Conservation (phyloP, 208 protist species). For the Acanthamoeba divionensis region DNA sequence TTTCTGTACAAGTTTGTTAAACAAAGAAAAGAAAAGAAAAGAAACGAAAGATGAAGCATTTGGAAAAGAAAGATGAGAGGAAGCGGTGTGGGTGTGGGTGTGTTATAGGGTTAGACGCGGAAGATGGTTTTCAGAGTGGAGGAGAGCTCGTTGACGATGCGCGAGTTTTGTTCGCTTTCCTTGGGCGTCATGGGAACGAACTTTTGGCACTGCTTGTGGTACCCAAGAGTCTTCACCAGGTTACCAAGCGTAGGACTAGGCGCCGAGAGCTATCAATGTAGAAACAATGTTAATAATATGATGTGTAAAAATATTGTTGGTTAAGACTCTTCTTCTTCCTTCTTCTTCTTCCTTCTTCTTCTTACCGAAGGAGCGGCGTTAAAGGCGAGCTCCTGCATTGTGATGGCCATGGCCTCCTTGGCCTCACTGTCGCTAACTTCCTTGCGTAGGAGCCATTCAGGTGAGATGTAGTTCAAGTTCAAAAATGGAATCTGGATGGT, state of each 20-base stretch:
- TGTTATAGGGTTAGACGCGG: too few relatives aligned
- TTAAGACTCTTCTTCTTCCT: not conserved
- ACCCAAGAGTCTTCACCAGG: conserved; percentile 56
- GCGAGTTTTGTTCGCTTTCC: conserved; percentile 56
- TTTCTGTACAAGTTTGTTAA: too few relatives aligned
- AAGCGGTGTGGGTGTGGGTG: too few relatives aligned
- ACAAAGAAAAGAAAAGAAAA: too few relatives aligned
- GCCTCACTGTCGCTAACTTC: conserved; percentile 28
- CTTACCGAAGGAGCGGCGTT: not conserved
- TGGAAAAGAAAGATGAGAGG: too few relatives aligned
- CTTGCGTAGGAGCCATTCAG: conserved; percentile 52
- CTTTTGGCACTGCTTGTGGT: conserved; percentile 59
- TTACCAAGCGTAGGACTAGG: conserved; percentile 56
- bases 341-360: not conserved
- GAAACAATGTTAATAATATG: not conserved
- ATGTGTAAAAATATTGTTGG: not conserved
- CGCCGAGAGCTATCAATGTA: not conserved
- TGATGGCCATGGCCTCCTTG: conserved; percentile 3
- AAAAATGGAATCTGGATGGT: conserved; percentile 67
- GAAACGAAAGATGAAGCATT: too few relatives aligned
- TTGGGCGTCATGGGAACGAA: conserved; percentile 57
- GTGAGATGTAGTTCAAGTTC: conserved; percentile 40
- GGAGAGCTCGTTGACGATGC: conserved; percentile 56
- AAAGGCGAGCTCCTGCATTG: conserved; percentile 54
- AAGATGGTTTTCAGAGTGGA: conserved; percentile 66